Conservation (phyloP, 2,329 filamentous ascomycete species). For the Cladophialophora psammophila region DNA sequence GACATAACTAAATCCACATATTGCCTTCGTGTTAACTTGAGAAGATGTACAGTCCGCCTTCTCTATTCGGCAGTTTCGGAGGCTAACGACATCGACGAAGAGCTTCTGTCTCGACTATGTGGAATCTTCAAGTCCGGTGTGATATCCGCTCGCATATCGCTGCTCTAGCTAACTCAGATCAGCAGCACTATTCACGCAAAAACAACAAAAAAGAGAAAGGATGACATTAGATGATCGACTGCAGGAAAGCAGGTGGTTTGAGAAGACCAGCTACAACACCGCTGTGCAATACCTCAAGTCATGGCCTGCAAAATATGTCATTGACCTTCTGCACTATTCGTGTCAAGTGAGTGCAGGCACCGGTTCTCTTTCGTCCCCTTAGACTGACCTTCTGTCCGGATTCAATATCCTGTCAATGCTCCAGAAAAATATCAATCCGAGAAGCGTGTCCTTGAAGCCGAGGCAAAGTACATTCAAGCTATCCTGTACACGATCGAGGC, state of each 20-base stretch:
- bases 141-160: neutral
- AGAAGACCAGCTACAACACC: slow-evolving; percentile 30
- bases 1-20: neutral
- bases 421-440: neutral
- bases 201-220: neutral
- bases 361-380: neutral
- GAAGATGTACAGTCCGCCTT: slow-evolving; percentile 55
- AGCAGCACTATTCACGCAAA: slow-evolving; percentile 22
- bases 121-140: slow-evolving; percentile 33
- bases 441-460: slow-evolving; percentile 19
- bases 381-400: slow-evolving; percentile 9
- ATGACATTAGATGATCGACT: neutral
- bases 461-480: slow-evolving; percentile 31
- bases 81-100: slow-evolving; percentile 37
- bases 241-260: slow-evolving; percentile 37
- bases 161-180: neutral
- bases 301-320: slow-evolving; percentile 34
- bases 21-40: slow-evolving; percentile 6
- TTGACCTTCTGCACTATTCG: slow-evolving; percentile 38
- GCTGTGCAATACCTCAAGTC: slow-evolving; percentile 29
- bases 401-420: slow-evolving; percentile 14
- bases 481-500: slow-evolving; percentile 35
- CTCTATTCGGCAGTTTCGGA: slow-evolving; percentile 54
- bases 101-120: slow-evolving; percentile 34
- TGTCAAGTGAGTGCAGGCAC: slow-evolving; percentile 18